phyloP scores from a whole-genome alignment of 176 grass and related monocot genomes.

The Neostapfia colusana region DNA sequence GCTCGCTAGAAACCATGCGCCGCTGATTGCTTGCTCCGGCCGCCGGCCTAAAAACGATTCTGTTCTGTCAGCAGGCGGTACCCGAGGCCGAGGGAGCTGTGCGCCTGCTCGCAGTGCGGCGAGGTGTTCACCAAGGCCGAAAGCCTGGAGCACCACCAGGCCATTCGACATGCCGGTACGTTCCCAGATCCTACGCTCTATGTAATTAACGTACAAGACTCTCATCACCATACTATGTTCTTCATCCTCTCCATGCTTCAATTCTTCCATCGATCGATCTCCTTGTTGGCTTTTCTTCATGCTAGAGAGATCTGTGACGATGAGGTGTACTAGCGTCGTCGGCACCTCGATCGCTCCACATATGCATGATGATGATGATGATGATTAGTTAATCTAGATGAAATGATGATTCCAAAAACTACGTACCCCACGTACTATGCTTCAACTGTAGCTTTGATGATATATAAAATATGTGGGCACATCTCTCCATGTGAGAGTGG shows the following conservation, averaged over 20 bases:
- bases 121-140: constrained; percentile 90
- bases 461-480: not conserved
- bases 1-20: too few relatives aligned
- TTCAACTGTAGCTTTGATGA: not conserved
- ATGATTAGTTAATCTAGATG: constrained; percentile 20
- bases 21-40: not conserved
- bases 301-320: constrained; percentile 27
- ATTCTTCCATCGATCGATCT: too few relatives aligned
- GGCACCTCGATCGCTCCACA: not conserved
- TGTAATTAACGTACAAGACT: not conserved
- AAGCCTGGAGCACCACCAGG: constrained; percentile 82
- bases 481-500: constrained; percentile 17
- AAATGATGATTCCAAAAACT: not conserved
- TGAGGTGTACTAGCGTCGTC: not conserved
- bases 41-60: too few relatives aligned
- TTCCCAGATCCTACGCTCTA: not conserved
- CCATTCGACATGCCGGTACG: constrained; percentile 74
- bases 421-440: not conserved
- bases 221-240: too few relatives aligned
- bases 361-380: not conserved
- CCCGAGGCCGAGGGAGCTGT: constrained; percentile 66
- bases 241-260: too few relatives aligned
- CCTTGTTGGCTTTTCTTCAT: too few relatives aligned
- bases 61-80: too few relatives aligned
- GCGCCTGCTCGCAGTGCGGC: constrained; percentile 69